Conservation (phyloP, 208 protist genomes). For the Crithidia fasciculata region DNA sequence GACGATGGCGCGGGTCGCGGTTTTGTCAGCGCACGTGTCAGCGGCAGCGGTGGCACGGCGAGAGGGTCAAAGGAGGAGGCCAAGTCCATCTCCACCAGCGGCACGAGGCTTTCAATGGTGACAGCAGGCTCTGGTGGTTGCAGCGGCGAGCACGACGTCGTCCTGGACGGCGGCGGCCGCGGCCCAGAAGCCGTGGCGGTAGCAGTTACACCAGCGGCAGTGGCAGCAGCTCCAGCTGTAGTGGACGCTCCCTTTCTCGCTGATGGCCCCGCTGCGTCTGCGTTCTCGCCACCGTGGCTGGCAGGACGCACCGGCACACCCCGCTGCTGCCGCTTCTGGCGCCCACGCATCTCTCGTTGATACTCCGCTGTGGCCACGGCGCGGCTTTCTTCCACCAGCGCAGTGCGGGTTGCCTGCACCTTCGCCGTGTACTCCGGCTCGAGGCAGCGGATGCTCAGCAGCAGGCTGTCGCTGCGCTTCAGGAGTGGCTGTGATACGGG, state of each 20-base stretch:
- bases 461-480: constrained; percentile 12
- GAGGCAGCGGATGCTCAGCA: constrained; percentile 24
- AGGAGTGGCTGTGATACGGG: not conserved
- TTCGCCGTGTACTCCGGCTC: not conserved
- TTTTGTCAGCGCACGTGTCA: not conserved
- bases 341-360: not conserved
- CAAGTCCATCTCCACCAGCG: constrained; percentile 3
- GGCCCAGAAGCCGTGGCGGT: not conserved
- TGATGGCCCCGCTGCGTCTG: not conserved
- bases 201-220: not conserved
- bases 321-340: constrained; percentile 2
- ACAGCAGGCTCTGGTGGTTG: not conserved
- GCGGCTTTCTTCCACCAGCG: not conserved
- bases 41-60: constrained; percentile 25
- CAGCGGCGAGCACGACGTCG: not conserved
- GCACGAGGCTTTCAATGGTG: not conserved
- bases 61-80: constrained; percentile 22
- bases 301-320: not conserved
- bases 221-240: too few relatives aligned
- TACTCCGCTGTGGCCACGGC: constrained; percentile 6
- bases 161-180: not conserved
- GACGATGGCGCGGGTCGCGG: not conserved
- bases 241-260: too few relatives aligned
- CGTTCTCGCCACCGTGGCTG: not conserved
- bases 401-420: not conserved